These are phyloP conservation scores for Ustilago cynodontis DNA, from an alignment of 1,284 basidiomycete genomes.

Conservation along the genomic window DNA sequence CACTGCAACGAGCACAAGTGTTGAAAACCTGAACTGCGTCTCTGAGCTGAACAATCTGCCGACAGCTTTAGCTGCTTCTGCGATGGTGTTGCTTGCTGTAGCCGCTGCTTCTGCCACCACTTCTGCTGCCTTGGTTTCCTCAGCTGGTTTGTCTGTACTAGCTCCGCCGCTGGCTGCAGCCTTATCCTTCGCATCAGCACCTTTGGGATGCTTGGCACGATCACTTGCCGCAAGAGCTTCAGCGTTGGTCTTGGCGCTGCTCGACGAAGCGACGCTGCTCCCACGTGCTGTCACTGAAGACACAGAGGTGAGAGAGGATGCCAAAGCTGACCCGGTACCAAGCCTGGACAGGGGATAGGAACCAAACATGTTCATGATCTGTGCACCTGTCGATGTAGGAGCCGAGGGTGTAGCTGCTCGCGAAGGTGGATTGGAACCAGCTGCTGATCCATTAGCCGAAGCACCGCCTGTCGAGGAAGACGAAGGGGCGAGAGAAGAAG, in stretches of 20 bases:
- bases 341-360: constrained; percentile 59
- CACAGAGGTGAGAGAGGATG: constrained; percentile 51
- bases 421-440: constrained; percentile 38
- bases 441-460: constrained; percentile 30
- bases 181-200: constrained; percentile 15
- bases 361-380: constrained; percentile 62
- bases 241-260: constrained; percentile 40
- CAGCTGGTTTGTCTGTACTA: neutral
- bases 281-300: constrained; percentile 57
- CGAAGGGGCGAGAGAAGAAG: constrained; percentile 6
- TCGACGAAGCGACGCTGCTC: constrained; percentile 40
- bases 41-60: constrained; percentile 25
- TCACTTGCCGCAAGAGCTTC: constrained; percentile 40
- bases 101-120: constrained; percentile 24
- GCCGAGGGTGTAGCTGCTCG: constrained; percentile 41
- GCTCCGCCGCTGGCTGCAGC: neutral
- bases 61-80: constrained; percentile 21
- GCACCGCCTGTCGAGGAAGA: constrained; percentile 10
- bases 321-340: constrained; percentile 41
- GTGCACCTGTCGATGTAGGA: constrained; percentile 40
- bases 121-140: neutral
- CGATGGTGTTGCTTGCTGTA: constrained; percentile 29
- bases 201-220: constrained; percentile 35
- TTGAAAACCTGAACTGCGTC: constrained; percentile 42
- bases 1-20: constrained; percentile 79